Evolutionary conservation across 2,329 filamentous ascomycete genomes (phyloP).

Genomic region (Ceratocystis cacaofunesta): DNA sequence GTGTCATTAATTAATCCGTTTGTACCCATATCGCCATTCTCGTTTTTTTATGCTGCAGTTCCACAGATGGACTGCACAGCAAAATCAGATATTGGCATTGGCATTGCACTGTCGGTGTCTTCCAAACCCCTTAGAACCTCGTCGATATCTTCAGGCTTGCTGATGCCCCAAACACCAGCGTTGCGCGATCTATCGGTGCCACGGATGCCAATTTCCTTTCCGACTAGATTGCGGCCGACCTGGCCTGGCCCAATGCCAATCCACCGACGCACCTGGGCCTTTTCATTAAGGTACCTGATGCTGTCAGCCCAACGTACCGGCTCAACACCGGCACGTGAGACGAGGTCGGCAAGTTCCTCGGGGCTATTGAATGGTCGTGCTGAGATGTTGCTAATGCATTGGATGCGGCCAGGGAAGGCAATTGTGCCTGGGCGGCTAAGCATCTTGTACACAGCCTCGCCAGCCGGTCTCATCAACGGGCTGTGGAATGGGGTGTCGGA

Average conservation of each 20-base stretch:
- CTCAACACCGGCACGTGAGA: conserved; percentile 73
- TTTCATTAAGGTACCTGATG: conserved; percentile 75
- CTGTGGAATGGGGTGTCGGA: conserved; percentile 85
- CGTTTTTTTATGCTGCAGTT: background rate
- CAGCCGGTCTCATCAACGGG: conserved; percentile 77
- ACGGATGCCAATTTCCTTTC: conserved; percentile 85
- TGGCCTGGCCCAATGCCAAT: conserved; percentile 88
- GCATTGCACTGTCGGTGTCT: conserved; percentile 41
- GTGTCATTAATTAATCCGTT: background rate
- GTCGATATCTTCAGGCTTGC: conserved; percentile 61
- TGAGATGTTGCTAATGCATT: conserved; percentile 76
- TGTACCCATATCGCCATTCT: background rate
- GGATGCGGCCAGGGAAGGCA: conserved; percentile 57
- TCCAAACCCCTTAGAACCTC: conserved; percentile 50
- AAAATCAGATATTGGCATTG: conserved; percentile 25
- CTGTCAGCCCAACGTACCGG: conserved; percentile 93
- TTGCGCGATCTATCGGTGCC: conserved; percentile 66
- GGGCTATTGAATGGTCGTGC: conserved; percentile 61
- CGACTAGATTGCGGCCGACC: conserved; percentile 82
- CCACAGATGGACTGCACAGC: conserved; percentile 8
- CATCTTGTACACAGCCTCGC: conserved; percentile 54
- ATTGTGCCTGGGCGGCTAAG: conserved; percentile 52
- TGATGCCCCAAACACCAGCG: conserved; percentile 86
- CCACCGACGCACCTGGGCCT: conserved; percentile 69
- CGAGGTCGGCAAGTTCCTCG: conserved; percentile 60